Base-by-base conservation (phyloP, 2,329 filamentous ascomycete genomes). In the Epicoccum nigrum region DNA sequence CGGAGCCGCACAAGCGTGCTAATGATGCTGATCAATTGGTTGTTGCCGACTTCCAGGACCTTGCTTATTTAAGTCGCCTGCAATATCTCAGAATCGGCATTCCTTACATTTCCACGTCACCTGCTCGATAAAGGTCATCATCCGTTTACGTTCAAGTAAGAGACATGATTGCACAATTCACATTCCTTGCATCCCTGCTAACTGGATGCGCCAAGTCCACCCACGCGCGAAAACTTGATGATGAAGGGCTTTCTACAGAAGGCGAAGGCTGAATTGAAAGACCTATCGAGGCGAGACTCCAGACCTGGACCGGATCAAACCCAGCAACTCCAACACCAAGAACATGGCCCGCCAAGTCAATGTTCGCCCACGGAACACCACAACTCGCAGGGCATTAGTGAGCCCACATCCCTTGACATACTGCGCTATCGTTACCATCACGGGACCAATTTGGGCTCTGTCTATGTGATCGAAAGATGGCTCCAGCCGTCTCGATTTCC, bases 391-490 rank as follows among this genome's bases (percentile, higher is more conserved):
- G 54, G 56, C 16, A 76, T 81, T 51, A 70, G 65, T 44, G 51
- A 64, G 7, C 75, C 76, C 5, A 74, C 73, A 5, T 46, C 65
- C 1, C 59, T 69, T 45, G 77, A 74, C 43, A 72, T 83, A 16
- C 65, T 80, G 21, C 75, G 81, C 42, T 86, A 85, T 60, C 79
- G 83, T 33, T 84, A 83, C 57, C 82, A 85, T 51, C 81, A 85
- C 62, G 83, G 82, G 7, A 78, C 77, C 1, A 86, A 86, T 51
- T 73, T 86, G 2, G 83, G 83, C 32, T 79, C 79, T 8, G 75
- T 84, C 37, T 86, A 84, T 64, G 78, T 84, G n/a, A 76, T 85
- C 4, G 84, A 86, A 62, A 76, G 78, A 64, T 86, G 83, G 83
- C 74, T 86, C 3, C 77, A 75, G 33, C 69, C 71, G 2, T 77